Percentiles rank a stretch among this genome's conserved stretches.
These are phyloP conservation scores for Fusarium sp. DNA, from an alignment of 2,329 filamentous ascomycete species.

Conservation along the genomic window DNA sequence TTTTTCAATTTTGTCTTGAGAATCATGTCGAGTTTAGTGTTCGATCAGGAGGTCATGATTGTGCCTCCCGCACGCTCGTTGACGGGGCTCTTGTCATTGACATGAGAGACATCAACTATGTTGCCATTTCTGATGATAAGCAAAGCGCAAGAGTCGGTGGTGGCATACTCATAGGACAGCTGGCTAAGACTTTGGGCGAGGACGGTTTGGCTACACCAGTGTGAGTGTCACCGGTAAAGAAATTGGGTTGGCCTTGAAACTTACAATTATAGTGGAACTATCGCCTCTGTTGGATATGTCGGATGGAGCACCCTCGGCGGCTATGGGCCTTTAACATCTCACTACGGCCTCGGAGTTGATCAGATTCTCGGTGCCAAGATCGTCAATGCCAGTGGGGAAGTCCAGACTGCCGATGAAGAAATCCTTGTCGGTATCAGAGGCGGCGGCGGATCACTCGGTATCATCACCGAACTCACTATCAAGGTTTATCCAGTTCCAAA, in stretches of 20 bases:
- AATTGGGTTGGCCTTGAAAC: neutral
- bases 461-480: constrained; percentile 17
- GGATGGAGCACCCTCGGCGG: constrained; percentile 32
- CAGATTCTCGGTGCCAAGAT: constrained; percentile 26
- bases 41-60: constrained; percentile 25
- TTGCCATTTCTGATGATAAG: neutral
- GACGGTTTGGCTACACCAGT: constrained; percentile 6
- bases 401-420: constrained; percentile 15
- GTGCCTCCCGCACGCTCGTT: constrained; percentile 4
- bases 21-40: constrained; percentile 11
- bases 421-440: constrained; percentile 20
- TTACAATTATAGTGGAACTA: neutral
- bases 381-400: neutral
- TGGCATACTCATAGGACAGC: neutral
- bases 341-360: constrained; percentile 19
- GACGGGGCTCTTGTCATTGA: constrained; percentile 21
- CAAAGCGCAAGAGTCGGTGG: constrained; percentile 11
- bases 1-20: neutral
- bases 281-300: constrained; percentile 20
- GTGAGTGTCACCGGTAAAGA: neutral
- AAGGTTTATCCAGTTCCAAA: neutral
- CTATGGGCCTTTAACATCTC: constrained; percentile 6
- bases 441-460: constrained; percentile 9
- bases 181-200: neutral
- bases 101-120: constrained; percentile 33